Base-by-base conservation (phyloP, 345 rosid species). In the Excoecaria agallocha region DNA sequence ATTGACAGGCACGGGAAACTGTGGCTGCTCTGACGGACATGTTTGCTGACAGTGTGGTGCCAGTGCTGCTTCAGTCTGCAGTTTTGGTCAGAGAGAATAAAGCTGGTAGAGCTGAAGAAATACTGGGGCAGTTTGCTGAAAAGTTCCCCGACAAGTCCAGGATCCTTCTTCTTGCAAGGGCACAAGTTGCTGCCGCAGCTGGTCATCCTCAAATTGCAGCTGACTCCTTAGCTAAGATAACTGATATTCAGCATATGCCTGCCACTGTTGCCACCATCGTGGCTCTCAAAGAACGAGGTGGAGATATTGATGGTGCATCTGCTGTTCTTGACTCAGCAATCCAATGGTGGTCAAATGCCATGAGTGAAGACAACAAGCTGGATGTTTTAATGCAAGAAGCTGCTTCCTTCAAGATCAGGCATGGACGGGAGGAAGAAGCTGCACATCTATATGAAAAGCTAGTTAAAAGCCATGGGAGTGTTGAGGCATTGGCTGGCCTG, bases 261-360 rank as follows among this genome's bases (percentile, higher is more conserved):
- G 93, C 92, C 60, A 87, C 95, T 73, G 97, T 92, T 63, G 96
- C 99, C 12, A 95, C 99, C 72, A 83, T 93, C 46, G 98, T 93
- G 64, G 83, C 93, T 57, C 89, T 95, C 37, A 95, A 88, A 82
- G 99, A 95, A 86, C 93, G 89, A 64, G 93, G 89, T 71, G 98
- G 99, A 62, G 97, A 95, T 77, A 84, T 85, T 45, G 90, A 89
- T 8, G 93, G 96, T 61, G 98, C 99, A 22, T 82, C 89, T 20
- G 81, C 86, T 37, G 87, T 88, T 45, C 85, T 93, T 48, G 98
- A 93, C 77, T 75, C 96, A 16, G 98, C 99, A 1, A 86, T 90
- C 73, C 87, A 84, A 67, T 95, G 94, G 92, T 95, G 99, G 99
- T 89, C 91, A 15, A 81, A 88, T 74, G 86, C 97, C 46, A 95